Percentiles rank a stretch among this genome's conserved stretches.
Evolutionary conservation across 805 yeast species (phyloP).

Genomic region (Monosporozyma aerobia): DNA sequence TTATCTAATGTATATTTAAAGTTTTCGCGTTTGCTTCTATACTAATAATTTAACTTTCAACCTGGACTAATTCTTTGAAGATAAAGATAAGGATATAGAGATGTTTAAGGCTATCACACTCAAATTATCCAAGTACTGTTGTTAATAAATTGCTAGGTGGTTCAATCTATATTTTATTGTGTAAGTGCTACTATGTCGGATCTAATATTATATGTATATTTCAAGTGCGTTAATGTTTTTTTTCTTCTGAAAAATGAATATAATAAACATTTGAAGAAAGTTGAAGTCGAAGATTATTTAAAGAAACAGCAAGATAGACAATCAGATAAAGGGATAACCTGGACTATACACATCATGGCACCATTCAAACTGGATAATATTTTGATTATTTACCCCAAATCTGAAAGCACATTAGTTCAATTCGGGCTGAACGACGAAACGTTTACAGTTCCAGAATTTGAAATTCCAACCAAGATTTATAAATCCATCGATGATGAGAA

Average conservation of each 20-base stretch:
- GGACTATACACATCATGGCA: conserved; percentile 13
- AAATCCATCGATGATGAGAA: conserved; percentile 30
- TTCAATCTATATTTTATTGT: neutral
- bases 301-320: neutral
- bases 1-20: neutral
- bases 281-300: neutral
- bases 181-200: neutral
- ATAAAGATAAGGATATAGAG: no score
- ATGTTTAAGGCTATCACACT: no score
- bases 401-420: conserved; percentile 61
- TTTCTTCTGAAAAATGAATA: neutral
- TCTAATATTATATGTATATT: neutral
- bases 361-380: conserved; percentile 27
- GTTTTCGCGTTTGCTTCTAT: neutral
- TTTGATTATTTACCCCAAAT: conserved; percentile 69
- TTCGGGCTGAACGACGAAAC: conserved; percentile 60
- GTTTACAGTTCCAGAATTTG: conserved; percentile 63
- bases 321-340: neutral
- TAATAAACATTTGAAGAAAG: neutral
- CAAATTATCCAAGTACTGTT: no score
- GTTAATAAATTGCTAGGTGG: neutral
- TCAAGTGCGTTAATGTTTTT: neutral
- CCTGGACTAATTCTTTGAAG: no score
- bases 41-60: neutral
- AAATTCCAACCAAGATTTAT: conserved; percentile 72